phyloP scores from a whole-genome alignment of 1,284 basidiomycete species.

The Trichosporon sp. region DNA sequence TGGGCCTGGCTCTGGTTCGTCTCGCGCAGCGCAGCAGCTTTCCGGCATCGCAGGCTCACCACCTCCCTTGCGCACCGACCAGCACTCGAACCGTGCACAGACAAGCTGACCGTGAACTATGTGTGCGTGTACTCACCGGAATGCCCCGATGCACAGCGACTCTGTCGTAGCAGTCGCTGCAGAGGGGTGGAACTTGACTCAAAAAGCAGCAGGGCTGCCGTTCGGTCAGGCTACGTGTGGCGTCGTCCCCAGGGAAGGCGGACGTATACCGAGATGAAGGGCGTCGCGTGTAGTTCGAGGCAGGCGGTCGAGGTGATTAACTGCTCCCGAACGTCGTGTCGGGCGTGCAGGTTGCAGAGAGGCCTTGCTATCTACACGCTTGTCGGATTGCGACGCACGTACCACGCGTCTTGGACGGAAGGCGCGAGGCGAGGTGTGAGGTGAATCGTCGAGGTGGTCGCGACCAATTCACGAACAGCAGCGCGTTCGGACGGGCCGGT shows the following conservation, averaged over 20 bases:
- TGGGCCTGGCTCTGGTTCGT: neutral
- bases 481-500: neutral
- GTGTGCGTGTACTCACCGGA: neutral
- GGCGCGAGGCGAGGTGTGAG: neutral
- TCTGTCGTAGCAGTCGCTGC: neutral
- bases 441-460: no score
- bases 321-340: neutral
- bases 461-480: neutral
- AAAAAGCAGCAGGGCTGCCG: neutral
- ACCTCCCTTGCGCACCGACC: neutral
- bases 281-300: neutral
- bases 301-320: neutral
- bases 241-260: neutral
- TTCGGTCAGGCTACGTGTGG: neutral
- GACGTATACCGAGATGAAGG: neutral
- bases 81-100: neutral
- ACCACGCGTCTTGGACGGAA: neutral
- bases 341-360: neutral
- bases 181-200: neutral
- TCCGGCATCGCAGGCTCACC: neutral
- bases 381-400: neutral
- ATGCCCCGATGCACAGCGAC: neutral
- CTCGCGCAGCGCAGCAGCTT: neutral
- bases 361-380: neutral
- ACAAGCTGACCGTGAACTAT: neutral